These are phyloP conservation scores for Crepidotus variabilis DNA, from an alignment of 768 basidiomycete species.

Conservation along the genomic window DNA sequence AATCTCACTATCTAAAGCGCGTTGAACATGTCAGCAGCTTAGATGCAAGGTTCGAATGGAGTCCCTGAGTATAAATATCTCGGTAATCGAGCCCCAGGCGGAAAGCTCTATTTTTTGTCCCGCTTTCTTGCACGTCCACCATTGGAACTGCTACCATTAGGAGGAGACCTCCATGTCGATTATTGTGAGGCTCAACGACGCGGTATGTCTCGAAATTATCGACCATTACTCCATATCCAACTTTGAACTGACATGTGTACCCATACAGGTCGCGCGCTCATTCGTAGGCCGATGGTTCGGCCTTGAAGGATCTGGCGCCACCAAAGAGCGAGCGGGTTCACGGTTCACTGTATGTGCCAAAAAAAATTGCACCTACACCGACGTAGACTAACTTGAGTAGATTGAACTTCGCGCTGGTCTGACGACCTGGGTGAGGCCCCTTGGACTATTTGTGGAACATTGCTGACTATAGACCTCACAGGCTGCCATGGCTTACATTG, in stretches of 20 bases:
- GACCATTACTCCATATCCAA: neutral
- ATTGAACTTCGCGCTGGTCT: conserved; percentile 77
- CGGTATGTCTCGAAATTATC: conserved; percentile 18
- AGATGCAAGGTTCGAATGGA: neutral
- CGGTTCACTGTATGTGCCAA: conserved; percentile 45
- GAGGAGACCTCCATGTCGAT: conserved; percentile 10
- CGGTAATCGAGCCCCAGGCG: neutral
- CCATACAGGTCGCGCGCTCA: conserved; percentile 39
- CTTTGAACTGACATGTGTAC: neutral
- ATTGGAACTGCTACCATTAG: neutral
- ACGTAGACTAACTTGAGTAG: conserved; percentile 27
- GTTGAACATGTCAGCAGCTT: no score
- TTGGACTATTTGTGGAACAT: neutral
- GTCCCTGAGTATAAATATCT: neutral
- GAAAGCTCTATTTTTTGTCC: neutral
- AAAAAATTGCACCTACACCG: neutral
- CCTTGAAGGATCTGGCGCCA: conserved; percentile 67
- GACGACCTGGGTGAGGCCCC: conserved; percentile 69
- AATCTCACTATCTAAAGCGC: no score
- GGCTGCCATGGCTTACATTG: conserved; percentile 86
- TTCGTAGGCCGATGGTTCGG: conserved; percentile 65
- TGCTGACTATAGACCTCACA: conserved; percentile 21
- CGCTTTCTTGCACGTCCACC: neutral
- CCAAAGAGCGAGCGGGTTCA: conserved; percentile 58
- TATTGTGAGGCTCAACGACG: conserved; percentile 18